Evolutionary conservation across 805 yeast genomes (phyloP), one percentile per base, ranked within the genome.

Genomic region (Candida silvicultrix): DNA sequence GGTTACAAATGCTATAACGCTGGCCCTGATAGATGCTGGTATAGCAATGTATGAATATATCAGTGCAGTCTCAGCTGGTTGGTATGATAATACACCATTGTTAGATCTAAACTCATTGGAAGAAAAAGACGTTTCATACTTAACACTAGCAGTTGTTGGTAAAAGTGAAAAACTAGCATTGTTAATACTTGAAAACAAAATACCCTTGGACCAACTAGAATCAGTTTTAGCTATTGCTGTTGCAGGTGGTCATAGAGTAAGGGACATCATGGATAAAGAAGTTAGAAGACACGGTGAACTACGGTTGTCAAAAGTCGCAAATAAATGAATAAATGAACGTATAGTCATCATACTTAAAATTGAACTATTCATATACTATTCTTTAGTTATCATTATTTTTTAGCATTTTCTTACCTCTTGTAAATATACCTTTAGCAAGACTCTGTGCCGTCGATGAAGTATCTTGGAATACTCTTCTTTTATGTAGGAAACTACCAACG

Each of bases 1-100:
- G 1, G 79, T 94, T 53, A 74, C 88, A 38, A 94, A 94, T 61
- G 87, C 97, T 10, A 78, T 87, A 38, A 88, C 97, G 1, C 68
- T 94, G 55, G 97, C 96, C 0, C 71, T 94, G 39, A 80, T 94
- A 31, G 98, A 94, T 66, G 97, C 98, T 2, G 98, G 98, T 42
- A 83, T 94, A 40, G 85, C 97, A 5, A 83, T 94, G 84, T 85
- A 84, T 59, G 98, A 94, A 62, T 90, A 88, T 60, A 84, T 92
- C 15, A 78, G 89, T 45, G 81, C 95, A 1, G 77, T 88, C 15
- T 75, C 84, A 25, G 85, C 89, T 5, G 97, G 97, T 0, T 65
- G 87, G 19, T 82, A 80, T 56, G 96, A 88, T 55, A 66, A 69
- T n/a, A 81, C 78, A 39, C 89, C 96, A 14, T 68, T 94, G 47